Base-by-base conservation (phyloP, 495 filamentous ascomycete species). In the Xylaria grammica region DNA sequence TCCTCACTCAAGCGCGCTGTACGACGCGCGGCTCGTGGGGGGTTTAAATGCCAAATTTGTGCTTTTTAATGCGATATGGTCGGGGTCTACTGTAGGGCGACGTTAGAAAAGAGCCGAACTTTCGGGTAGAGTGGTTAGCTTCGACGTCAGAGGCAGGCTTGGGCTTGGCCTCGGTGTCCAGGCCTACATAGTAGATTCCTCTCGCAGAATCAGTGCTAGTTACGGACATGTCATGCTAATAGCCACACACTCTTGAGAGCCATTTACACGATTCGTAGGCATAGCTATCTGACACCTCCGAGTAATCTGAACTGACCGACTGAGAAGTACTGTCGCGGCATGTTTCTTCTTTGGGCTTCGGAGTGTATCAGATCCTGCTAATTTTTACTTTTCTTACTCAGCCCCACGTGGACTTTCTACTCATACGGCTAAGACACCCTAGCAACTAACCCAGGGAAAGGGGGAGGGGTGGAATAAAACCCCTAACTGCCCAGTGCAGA, bases 21-120 rank as follows among this genome's bases (percentile, higher is more conserved):
- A 26, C 60, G 60, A 63, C 60, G 40, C 51, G 51, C 38, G 60
- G 60, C 29, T 22, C 29, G 56, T 55, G 27, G 38, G n/a, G 49
- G 36, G 19, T 8, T 3, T 20, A 50, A 20, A 17, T 1, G 17
- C 5, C 7, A 32, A 40, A 30, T 13, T 24, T 9, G 24, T 29
- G 32, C 32, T 24, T 29, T 20, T 51, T 3, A 20, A 42, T 40
- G 15, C 40, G 40, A 42, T 42, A 15, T 15, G 3, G 40, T 42
- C 40, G 17, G 17, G 17, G 17, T 36, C 11, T 36, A 36, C 5
- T 4, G 32, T 36, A 5, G 32, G 40, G 3, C 15, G 40, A 42
- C 40, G 40, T 42, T 9, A 11, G 15, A 10, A 15, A 42, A 17
- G 3, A 42, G 17, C 40, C 40, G 40, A 42, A 42, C 40, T 6